Conservation (phyloP, 768 basidiomycete genomes). For the Termitomyces sp. region DNA sequence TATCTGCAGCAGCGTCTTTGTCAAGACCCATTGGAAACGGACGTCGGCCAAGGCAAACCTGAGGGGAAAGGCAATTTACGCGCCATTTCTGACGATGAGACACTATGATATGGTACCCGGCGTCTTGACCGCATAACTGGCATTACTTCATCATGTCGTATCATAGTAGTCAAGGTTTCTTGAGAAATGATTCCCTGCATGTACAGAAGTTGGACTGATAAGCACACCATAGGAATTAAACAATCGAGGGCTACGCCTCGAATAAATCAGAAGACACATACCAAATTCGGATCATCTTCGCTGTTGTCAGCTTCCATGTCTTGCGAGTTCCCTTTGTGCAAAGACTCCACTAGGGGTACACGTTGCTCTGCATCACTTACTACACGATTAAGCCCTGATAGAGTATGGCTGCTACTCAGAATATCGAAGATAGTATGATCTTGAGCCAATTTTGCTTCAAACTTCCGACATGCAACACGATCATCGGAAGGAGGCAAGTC, state of each 20-base stretch:
- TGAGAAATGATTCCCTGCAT: slow-evolving; percentile 64
- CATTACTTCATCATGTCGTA: slow-evolving; percentile 64
- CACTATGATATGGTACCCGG: slow-evolving; percentile 41
- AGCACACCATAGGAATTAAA: not conserved
- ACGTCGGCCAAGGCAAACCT: slow-evolving; percentile 33
- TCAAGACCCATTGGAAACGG: not conserved
- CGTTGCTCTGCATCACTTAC: not conserved
- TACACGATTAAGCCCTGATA: not conserved
- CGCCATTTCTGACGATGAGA: slow-evolving; percentile 27
- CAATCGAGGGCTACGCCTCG: not conserved
- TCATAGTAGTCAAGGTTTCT: slow-evolving; percentile 68
- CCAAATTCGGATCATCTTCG: slow-evolving; percentile 3
- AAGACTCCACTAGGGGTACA: not conserved
- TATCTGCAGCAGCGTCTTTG: slow-evolving; percentile 31
- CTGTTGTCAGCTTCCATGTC: not conserved
- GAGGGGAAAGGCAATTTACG: slow-evolving; percentile 54
- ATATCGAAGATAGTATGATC: slow-evolving; percentile 36
- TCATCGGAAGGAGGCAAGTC: slow-evolving; percentile 54
- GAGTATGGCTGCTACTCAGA: not conserved
- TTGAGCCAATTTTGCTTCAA: slow-evolving; percentile 47
- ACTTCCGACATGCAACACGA: slow-evolving; percentile 35
- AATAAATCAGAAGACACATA: slow-evolving; percentile 3
- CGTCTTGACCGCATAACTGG: slow-evolving; percentile 50
- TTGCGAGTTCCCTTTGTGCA: not conserved
- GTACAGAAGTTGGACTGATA: not conserved